phyloP scores from a whole-genome alignment of 129 eudicot genomes.

The Solidago caesia region DNA sequence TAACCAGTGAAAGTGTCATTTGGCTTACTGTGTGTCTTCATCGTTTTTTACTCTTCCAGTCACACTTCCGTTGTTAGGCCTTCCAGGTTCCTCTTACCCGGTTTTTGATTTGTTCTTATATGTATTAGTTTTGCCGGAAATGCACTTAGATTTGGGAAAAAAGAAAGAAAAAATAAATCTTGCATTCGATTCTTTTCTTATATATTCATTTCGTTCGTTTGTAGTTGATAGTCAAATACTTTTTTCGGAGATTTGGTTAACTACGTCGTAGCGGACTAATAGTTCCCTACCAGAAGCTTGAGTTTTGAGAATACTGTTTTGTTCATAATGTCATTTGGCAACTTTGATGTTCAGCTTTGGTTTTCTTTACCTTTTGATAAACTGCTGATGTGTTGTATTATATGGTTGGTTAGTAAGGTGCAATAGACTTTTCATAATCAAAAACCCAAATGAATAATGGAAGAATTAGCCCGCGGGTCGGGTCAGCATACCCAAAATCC shows the following conservation, averaged over 20 bases:
- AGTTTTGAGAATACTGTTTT: constrained; percentile 17
- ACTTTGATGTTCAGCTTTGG: constrained; percentile 9
- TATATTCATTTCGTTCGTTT: constrained; percentile 21
- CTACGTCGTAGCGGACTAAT: constrained; percentile 12
- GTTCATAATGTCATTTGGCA: constrained; percentile 28
- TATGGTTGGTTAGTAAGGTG: not conserved
- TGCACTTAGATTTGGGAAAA: constrained; percentile 26
- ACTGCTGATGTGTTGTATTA: constrained; percentile 16
- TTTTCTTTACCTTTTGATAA: constrained; percentile 11
- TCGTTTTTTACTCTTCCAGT: constrained; percentile 5
- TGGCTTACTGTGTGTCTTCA: not conserved
- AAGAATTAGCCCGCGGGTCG: no score
- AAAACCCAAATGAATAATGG: no score
- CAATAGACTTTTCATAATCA: not conserved
- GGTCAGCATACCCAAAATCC: no score
- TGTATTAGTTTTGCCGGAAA: constrained; percentile 30
- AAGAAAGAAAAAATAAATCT: constrained; percentile 25
- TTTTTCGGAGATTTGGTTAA: not conserved
- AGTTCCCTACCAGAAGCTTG: constrained; percentile 4
- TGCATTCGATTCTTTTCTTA: constrained; percentile 13
- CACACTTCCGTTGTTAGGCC: constrained; percentile 21
- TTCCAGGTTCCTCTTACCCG: constrained; percentile 20
- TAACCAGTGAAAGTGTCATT: constrained; percentile 30
- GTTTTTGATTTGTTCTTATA: constrained; percentile 19
- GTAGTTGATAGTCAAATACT: constrained; percentile 12